phyloP scores from a whole-genome alignment of 345 rosid genomes.

The Eucalyptus cloeziana region DNA sequence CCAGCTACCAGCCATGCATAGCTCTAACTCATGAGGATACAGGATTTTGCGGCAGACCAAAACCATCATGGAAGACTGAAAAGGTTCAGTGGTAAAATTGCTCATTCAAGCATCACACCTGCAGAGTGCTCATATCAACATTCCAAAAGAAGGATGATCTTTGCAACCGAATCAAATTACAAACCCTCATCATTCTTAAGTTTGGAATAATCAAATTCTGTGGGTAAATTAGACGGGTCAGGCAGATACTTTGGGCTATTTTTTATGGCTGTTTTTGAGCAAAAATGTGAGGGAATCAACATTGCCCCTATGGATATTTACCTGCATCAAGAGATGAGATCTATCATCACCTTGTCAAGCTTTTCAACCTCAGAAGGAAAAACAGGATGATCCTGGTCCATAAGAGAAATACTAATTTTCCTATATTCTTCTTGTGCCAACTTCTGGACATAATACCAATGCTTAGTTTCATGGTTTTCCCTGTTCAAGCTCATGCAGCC shows the following conservation, averaged over 20 bases:
- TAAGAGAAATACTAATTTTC: constrained; percentile 33
- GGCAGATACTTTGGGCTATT: constrained; percentile 10
- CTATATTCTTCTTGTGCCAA: constrained; percentile 55
- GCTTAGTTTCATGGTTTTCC: constrained; percentile 66
- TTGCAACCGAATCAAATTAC: constrained; percentile 55
- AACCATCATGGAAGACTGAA: background rate
- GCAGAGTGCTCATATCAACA: constrained; percentile 50
- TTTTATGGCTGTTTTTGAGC: constrained; percentile 20
- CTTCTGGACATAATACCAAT: constrained; percentile 76
- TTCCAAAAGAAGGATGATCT: constrained; percentile 32
- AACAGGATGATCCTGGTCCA: constrained; percentile 41
- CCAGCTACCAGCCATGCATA: background rate
- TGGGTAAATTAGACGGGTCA: constrained; percentile 3
- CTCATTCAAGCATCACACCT: constrained; percentile 24
- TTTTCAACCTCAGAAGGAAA: constrained; percentile 18
- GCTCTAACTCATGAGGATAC: background rate
- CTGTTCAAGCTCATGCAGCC: constrained; percentile 50
- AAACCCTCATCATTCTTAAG: constrained; percentile 39
- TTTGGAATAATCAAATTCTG: constrained; percentile 8
- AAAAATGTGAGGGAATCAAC: background rate
- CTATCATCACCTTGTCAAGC: constrained; percentile 9
- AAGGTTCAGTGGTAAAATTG: background rate
- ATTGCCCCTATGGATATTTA: background rate
- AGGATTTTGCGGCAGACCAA: background rate
- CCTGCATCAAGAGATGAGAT: constrained; percentile 20